These are phyloP conservation scores for Penicillium egyptiacum DNA, from an alignment of 495 filamentous ascomycete genomes.

Conservation along the genomic window DNA sequence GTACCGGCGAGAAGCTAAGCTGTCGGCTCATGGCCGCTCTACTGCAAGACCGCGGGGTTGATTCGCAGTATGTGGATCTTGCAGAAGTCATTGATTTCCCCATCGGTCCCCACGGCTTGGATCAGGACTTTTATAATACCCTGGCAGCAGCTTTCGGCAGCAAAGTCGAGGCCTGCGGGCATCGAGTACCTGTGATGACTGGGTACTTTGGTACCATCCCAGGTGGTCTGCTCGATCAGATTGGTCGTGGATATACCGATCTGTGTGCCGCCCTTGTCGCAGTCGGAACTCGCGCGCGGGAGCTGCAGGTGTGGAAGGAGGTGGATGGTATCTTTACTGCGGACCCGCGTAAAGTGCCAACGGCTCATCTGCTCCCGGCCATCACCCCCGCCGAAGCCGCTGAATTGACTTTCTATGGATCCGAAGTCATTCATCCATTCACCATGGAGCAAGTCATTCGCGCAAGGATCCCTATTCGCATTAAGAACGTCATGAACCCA, in stretches of 20 bases:
- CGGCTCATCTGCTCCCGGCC: constrained; percentile 68
- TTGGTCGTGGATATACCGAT: constrained; percentile 88
- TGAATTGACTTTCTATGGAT: constrained; percentile 90
- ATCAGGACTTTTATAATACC: constrained; percentile 76
- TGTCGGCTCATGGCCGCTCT: constrained; percentile 83
- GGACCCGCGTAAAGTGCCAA: constrained; percentile 84
- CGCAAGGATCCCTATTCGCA: constrained; percentile 87
- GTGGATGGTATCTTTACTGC: constrained; percentile 91
- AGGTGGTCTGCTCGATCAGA: constrained; percentile 71
- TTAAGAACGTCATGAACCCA: constrained; percentile 98
- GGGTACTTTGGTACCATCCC: constrained; percentile 89
- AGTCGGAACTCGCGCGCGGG: constrained; percentile 71
- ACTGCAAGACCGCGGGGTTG: constrained; percentile 71
- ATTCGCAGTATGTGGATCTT: constrained; percentile 84
- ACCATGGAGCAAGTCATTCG: constrained; percentile 99
- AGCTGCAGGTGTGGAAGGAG: constrained; percentile 92
- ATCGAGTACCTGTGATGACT: constrained; percentile 73
- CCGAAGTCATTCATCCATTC: constrained; percentile 94
- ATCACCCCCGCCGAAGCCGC: constrained; percentile 88
- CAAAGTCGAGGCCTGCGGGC: constrained; percentile 66
- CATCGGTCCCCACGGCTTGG: constrained; percentile 57
- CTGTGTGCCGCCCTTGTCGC: constrained; percentile 82
- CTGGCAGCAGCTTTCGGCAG: constrained; percentile 64
- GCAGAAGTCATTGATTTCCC: constrained; percentile 69
- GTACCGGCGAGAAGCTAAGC: constrained; percentile 90